Conservation (phyloP, 768 basidiomycete species). For the Clavulina sp. region DNA sequence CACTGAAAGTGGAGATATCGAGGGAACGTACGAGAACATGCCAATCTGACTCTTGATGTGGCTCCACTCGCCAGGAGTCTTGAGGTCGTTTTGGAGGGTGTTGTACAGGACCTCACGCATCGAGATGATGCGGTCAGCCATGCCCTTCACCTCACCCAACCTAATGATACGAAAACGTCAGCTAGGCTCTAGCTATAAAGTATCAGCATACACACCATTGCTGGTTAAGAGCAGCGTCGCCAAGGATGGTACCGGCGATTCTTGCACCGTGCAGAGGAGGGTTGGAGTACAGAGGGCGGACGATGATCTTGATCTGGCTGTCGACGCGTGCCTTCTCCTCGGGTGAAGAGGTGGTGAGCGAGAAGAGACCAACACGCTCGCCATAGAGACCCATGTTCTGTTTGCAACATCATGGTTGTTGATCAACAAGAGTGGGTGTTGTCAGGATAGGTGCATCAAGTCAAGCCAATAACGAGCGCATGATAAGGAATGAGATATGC, state of each 20-base stretch:
- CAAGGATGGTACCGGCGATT: constrained; percentile 71
- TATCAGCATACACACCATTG: constrained; percentile 36
- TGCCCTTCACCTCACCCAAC: constrained; percentile 83
- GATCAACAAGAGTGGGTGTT: neutral
- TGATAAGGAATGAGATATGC: neutral
- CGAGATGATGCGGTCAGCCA: constrained; percentile 88
- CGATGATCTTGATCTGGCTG: constrained; percentile 87
- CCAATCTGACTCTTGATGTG: constrained; percentile 94
- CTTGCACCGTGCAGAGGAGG: constrained; percentile 83
- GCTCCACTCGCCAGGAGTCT: constrained; percentile 88
- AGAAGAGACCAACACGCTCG: constrained; percentile 96
- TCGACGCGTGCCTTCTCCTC: constrained; percentile 77
- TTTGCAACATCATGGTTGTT: no score
- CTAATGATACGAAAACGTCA: constrained; percentile 13
- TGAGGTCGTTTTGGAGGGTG: constrained; percentile 52
- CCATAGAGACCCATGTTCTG: constrained; percentile 96
- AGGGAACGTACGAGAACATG: constrained; percentile 70
- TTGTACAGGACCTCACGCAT: constrained; percentile 78
- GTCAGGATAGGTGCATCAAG: neutral
- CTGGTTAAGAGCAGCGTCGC: constrained; percentile 49
- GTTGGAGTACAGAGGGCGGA: constrained; percentile 96
- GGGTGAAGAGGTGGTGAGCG: constrained; percentile 47
- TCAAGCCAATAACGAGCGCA: no score
- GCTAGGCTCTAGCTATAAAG: neutral
- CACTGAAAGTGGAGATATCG: constrained; percentile 6